Conservation (phyloP, 768 basidiomycete genomes). For the Naganishia kalamii region DNA sequence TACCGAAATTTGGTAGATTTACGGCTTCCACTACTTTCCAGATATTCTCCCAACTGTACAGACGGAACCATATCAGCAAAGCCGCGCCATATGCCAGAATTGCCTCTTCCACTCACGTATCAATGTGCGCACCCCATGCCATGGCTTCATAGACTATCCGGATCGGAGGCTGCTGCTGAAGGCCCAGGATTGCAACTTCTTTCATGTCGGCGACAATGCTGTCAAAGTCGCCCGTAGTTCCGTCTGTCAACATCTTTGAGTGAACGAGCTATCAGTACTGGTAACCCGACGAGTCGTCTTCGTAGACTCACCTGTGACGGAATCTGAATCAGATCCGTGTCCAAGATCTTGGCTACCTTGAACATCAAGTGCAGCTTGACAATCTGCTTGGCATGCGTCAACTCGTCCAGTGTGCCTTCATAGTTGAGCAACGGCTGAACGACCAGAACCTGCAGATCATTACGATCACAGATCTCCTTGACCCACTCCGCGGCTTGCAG, state of each 20-base stretch:
- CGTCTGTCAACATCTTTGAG: constrained; percentile 4
- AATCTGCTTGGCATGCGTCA: constrained; percentile 6
- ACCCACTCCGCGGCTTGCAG: constrained; percentile 1
- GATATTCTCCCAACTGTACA: constrained; percentile 45
- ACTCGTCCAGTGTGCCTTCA: constrained; percentile 3
- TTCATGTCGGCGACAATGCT: constrained; percentile 13
- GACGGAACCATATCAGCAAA: not conserved
- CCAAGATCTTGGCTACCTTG: constrained; percentile 10
- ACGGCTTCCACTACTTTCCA: constrained; percentile 47
- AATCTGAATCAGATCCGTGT: constrained; percentile 13
- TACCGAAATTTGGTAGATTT: constrained; percentile 47
- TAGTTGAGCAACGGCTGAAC: constrained; percentile 11
- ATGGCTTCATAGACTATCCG: constrained; percentile 40
- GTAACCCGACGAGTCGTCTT: not conserved
- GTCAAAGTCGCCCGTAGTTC: constrained; percentile 8
- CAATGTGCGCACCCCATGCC: constrained; percentile 46
- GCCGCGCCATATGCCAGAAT: too few relatives aligned
- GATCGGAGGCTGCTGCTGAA: constrained; percentile 8
- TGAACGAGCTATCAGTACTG: not conserved
- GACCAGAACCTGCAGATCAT: constrained; percentile 8
- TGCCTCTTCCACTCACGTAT: constrained; percentile 28
- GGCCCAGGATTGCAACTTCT: constrained; percentile 1
- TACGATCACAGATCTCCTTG: constrained; percentile 5
- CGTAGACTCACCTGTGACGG: constrained; percentile 2
- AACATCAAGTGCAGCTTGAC: constrained; percentile 9